Percentiles rank a stretch among this genome's conserved stretches.
phyloP scores from a whole-genome alignment of 2,329 filamentous ascomycete genomes.

The Didymella pinodella region DNA sequence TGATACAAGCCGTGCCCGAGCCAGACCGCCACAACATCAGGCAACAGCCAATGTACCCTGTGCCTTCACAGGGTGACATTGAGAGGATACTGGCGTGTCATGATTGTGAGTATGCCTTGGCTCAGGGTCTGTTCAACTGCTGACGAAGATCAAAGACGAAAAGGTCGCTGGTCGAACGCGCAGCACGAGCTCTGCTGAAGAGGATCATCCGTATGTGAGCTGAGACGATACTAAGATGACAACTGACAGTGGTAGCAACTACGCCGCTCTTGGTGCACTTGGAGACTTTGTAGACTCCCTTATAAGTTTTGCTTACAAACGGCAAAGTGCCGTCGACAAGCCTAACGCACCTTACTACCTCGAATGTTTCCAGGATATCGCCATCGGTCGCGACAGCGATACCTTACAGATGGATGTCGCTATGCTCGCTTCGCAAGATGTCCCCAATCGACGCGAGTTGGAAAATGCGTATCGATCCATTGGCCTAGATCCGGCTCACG shows the following conservation, averaged over 20 bases:
- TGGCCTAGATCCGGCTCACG: constrained; percentile 57
- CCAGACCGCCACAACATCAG: constrained; percentile 40
- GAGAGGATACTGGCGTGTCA: constrained; percentile 48
- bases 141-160: constrained; percentile 33
- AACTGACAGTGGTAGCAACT: constrained; percentile 54
- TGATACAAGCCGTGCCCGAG: constrained; percentile 56
- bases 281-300: constrained; percentile 69
- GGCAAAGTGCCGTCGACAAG: constrained; percentile 66
- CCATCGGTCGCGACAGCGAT: constrained; percentile 63
- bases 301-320: constrained; percentile 69
- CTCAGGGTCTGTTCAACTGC: constrained; percentile 3
- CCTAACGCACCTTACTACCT: constrained; percentile 67
- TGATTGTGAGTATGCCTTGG: constrained; percentile 39
- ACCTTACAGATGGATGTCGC: constrained; percentile 66
- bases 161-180: constrained; percentile 39
- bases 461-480: constrained; percentile 66
- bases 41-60: constrained; percentile 42
- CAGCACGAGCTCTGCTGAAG: constrained; percentile 41
- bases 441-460: constrained; percentile 65
- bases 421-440: constrained; percentile 65
- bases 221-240: background rate
- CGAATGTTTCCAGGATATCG: constrained; percentile 69
- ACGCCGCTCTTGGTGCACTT: constrained; percentile 68
- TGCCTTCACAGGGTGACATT: constrained; percentile 52
- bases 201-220: constrained; percentile 46